Evolutionary conservation across 2,329 filamentous ascomycete genomes (phyloP), one percentile per base, ranked within the genome.

Genomic region (Ophiostoma novo-ulmi): DNA sequence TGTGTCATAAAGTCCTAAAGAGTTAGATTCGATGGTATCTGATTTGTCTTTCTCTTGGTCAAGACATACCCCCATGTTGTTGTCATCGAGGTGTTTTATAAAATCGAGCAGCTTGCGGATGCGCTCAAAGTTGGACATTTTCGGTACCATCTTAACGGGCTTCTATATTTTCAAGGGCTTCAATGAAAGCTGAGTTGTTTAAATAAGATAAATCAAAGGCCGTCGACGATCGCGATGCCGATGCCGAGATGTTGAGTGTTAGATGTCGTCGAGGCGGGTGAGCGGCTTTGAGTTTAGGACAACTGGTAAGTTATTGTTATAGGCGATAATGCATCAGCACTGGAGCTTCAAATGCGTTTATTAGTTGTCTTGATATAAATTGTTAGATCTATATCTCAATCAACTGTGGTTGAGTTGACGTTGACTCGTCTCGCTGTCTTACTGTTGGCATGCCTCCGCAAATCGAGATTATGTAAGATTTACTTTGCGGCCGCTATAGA

Each of bases 1-100:
- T 75, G 70, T 55, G 76, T 72, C 75, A 82, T 81, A 81, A 82
- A 87, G 76, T 76, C 74, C 74, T 75, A 3, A 3, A 36, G 0
- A 20, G 55, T 61, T 22, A 61, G 55, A 52, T 13, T 35, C 31
- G 31, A 31, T 31, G 31, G 31, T 3, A 31, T 31, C 31, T 31
- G 31, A 31, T 31, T 31, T 31, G 31, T 31, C 7, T 14, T 22
- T 14, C 1, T 63, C 5, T 17, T 10, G 6, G 20, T 55, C 2
- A 35, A 14, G 26, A 65, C 63, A 14, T 65, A 73, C 72, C 20
- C 8, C n/a, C 8, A 38, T 20, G 5, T 58, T 35, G 5, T 44
- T 52, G 1, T 26, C 13, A 11, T 72, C 68, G 7, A 70, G 52
- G 3, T 20, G 11, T 6, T 55, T 14, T 22, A 71, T 36, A 8